These are phyloP conservation scores for Pleomassaria siparia DNA, from an alignment of 2,329 filamentous ascomycete genomes.

Conservation along the genomic window DNA sequence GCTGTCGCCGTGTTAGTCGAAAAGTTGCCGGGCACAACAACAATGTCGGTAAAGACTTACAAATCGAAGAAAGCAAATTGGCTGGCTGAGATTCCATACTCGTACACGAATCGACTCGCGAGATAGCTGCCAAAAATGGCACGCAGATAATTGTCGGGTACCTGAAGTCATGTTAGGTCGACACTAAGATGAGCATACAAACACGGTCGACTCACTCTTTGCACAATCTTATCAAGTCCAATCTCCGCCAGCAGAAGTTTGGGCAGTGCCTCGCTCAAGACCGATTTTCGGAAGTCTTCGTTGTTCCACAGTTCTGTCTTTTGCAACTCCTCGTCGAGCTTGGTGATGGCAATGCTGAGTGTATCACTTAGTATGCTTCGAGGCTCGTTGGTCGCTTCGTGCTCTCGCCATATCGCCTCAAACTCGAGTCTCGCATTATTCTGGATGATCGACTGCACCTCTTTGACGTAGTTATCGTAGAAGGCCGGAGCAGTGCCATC, in stretches of 20 bases:
- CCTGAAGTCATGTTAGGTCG: constrained; percentile 46
- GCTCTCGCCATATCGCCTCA: constrained; percentile 96
- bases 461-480: constrained; percentile 89
- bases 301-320: constrained; percentile 90
- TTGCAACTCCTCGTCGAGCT: constrained; percentile 93
- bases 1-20: constrained; percentile 17
- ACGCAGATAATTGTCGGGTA: constrained; percentile 88
- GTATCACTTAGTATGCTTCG: constrained; percentile 90
- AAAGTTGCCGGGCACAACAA: background rate
- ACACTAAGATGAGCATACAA: background rate
- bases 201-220: constrained; percentile 63
- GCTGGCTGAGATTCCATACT: constrained; percentile 87
- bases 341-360: constrained; percentile 90
- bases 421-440: constrained; percentile 93
- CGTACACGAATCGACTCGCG: constrained; percentile 93
- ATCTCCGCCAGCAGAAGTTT: constrained; percentile 83
- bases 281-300: constrained; percentile 71
- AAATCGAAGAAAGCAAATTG: constrained; percentile 99
- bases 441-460: constrained; percentile 88
- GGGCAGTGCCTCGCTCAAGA: constrained; percentile 84
- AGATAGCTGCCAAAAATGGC: constrained; percentile 96
- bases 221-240: constrained; percentile 82
- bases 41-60: constrained; percentile 66
- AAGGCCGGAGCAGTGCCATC: constrained; percentile 81
- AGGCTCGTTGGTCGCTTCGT: constrained; percentile 75